Conservation (phyloP, 768 basidiomycete genomes). For the Phylloporus rhodoxanthus region DNA sequence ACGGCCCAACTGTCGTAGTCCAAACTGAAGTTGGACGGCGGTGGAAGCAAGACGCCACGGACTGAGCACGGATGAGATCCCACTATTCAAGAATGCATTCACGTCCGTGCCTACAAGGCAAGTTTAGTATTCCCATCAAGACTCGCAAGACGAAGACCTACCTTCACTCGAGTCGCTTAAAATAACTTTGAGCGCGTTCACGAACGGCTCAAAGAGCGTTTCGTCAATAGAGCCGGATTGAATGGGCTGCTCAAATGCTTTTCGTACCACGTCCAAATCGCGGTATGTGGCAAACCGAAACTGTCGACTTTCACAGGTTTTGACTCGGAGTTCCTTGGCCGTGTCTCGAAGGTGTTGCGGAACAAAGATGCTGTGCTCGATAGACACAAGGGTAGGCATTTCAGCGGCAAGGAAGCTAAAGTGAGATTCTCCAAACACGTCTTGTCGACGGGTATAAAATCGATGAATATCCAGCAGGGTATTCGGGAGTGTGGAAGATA, state of each 20-base stretch:
- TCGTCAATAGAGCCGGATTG: conserved; percentile 44
- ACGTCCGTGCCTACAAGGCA: conserved; percentile 34
- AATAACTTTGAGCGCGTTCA: conserved; percentile 62
- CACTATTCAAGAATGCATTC: conserved; percentile 50
- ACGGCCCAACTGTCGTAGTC: conserved; percentile 66
- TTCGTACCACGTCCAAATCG: conserved; percentile 64
- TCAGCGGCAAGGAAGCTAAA: conserved; percentile 57
- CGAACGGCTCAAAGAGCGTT: conserved; percentile 53
- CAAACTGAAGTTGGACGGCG: conserved; percentile 71
- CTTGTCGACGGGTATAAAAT: conserved; percentile 61
- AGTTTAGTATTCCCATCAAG: not conserved
- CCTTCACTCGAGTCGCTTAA: conserved; percentile 59
- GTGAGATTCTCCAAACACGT: conserved; percentile 61
- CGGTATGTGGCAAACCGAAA: conserved; percentile 74
- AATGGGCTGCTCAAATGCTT: conserved; percentile 61
- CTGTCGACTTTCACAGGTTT: conserved; percentile 55
- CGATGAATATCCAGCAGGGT: conserved; percentile 64
- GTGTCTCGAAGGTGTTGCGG: conserved; percentile 45
- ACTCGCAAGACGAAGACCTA: conserved; percentile 23
- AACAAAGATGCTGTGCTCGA: conserved; percentile 58
- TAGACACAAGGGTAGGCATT: conserved; percentile 63
- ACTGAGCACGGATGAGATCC: conserved; percentile 61
- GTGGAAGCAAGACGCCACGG: conserved; percentile 84
- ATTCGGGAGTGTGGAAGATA: conserved; percentile 33
- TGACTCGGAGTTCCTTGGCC: conserved; percentile 47